These are phyloP conservation scores for Xylaria sp. DNA, from an alignment of 2,329 filamentous ascomycete species.

Conservation along the genomic window DNA sequence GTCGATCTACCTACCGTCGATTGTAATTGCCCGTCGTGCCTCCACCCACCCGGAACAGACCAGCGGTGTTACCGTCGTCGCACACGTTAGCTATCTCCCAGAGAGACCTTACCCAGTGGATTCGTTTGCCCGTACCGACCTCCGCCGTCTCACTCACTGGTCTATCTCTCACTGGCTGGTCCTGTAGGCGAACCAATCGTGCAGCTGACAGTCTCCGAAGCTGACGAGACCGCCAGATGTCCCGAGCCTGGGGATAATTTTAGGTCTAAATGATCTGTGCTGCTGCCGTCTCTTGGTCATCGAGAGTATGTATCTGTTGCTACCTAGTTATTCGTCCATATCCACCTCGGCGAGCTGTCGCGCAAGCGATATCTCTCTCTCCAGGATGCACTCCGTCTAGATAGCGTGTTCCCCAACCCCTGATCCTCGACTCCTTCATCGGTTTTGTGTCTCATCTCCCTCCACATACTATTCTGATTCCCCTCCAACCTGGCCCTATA, in stretches of 20 bases:
- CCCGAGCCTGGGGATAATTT: slow-evolving; percentile 1
- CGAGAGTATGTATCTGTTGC: slow-evolving; percentile 26
- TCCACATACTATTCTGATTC: slow-evolving; percentile 1
- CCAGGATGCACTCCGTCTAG: neutral
- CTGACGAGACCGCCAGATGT: slow-evolving; percentile 21
- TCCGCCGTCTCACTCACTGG: slow-evolving; percentile 6
- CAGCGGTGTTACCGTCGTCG: neutral
- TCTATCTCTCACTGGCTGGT: no score
- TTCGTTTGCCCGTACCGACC: neutral
- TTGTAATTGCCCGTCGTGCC: neutral
- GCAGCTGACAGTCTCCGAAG: slow-evolving; percentile 17
- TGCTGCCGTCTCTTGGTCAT: slow-evolving; percentile 3
- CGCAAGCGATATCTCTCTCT: slow-evolving; percentile 4
- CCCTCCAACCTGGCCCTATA: slow-evolving; percentile 26
- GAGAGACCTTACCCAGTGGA: neutral
- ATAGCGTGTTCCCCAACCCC: slow-evolving; percentile 18
- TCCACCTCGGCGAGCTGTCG: neutral
- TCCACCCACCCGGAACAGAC: slow-evolving; percentile 3
- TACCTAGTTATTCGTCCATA: slow-evolving; percentile 3
- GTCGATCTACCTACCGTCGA: neutral
- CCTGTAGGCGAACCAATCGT: slow-evolving; percentile 30
- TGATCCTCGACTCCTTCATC: slow-evolving; percentile 26
- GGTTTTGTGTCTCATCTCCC: slow-evolving; percentile 29
- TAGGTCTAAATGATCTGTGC: slow-evolving; percentile 6
- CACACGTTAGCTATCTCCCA: neutral